Conservation (phyloP, 352 stramenopile species). For the Paralagenidium karlingii region DNA sequence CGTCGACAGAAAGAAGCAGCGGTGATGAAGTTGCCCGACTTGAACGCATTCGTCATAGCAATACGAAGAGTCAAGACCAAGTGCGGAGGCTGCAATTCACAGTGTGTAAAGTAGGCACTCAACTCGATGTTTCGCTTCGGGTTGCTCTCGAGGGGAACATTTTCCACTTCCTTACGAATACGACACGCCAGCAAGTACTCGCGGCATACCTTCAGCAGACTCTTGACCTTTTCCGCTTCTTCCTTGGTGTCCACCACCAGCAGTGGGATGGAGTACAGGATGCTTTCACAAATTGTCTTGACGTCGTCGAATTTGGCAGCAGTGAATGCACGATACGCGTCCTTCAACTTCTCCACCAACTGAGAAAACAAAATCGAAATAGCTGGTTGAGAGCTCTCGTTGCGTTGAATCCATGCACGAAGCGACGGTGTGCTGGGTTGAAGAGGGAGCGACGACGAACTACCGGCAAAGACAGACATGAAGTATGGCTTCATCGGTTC, state of each 20-base stretch:
- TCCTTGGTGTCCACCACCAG: conserved; percentile 87
- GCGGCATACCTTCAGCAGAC: conserved; percentile 91
- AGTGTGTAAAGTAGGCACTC: conserved; percentile 99
- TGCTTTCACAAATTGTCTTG: conserved; percentile 85
- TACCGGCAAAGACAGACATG: conserved; percentile 72
- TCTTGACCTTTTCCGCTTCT: conserved; percentile 90
- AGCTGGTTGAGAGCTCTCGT: conserved; percentile 77
- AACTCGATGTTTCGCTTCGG: conserved; percentile 92
- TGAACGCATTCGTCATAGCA: conserved; percentile 99
- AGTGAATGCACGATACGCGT: conserved; percentile 95
- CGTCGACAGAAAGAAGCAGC: conserved; percentile 97
- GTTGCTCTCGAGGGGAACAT: conserved; percentile 49
- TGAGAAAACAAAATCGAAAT: conserved; percentile 81
- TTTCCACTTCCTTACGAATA: conserved; percentile 84
- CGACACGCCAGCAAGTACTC: conserved; percentile 98
- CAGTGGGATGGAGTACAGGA: conserved; percentile 93
- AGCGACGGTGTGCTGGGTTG: conserved; percentile 73
- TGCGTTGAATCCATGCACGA: conserved; percentile 72
- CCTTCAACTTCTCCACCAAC: conserved; percentile 90
- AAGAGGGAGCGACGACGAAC: conserved; percentile 65
- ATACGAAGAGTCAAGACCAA: conserved; percentile 97
- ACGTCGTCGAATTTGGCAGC: conserved; percentile 97
- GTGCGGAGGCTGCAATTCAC: conserved; percentile 96
- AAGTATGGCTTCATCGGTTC: conserved; percentile 88
- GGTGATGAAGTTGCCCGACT: conserved; percentile 99